Percentiles rank a stretch among this genome's conserved stretches.
phyloP scores from a whole-genome alignment of 805 yeast species.

The Kodamaea nitidulidarum region DNA sequence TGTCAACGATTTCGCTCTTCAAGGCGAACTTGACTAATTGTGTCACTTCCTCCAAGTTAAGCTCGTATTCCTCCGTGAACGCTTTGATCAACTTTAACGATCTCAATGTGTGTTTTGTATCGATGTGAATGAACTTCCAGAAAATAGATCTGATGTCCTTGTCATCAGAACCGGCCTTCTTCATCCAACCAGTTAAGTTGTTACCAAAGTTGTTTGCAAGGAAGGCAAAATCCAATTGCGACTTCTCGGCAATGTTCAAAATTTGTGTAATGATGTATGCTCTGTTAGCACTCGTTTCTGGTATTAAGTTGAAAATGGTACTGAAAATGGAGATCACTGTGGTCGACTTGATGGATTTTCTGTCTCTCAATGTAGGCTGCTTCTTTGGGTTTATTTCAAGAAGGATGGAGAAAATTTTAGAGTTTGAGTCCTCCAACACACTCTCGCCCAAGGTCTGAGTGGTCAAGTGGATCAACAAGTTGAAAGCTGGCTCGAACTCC shows the following conservation, averaged over 20 bases:
- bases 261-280: conserved; percentile 28
- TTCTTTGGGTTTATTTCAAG: conserved; percentile 30
- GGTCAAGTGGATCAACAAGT: conserved; percentile 35
- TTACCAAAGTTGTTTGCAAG: conserved; percentile 34
- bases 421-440: conserved; percentile 23
- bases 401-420: conserved; percentile 25
- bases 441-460: conserved; percentile 20
- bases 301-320: conserved; percentile 40
- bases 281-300: conserved; percentile 30
- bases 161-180: conserved; percentile 27
- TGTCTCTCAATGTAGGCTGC: conserved; percentile 41
- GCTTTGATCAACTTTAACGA: conserved; percentile 34
- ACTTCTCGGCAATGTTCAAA: conserved; percentile 27
- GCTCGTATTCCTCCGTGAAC: conserved; percentile 27
- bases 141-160: conserved; percentile 27
- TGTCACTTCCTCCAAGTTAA: conserved; percentile 23
- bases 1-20: conserved; percentile 33
- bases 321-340: conserved; percentile 39
- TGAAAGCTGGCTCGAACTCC: conserved; percentile 45
- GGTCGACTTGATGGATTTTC: conserved; percentile 39
- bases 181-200: conserved; percentile 36
- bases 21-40: conserved; percentile 35
- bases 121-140: conserved; percentile 38
- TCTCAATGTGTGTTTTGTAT: conserved; percentile 23
- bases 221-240: conserved; percentile 30